Percentiles rank a stretch among this genome's conserved stretches.
Evolutionary conservation across 805 yeast species (phyloP).

Genomic region (Barnettozyma vustinii): DNA sequence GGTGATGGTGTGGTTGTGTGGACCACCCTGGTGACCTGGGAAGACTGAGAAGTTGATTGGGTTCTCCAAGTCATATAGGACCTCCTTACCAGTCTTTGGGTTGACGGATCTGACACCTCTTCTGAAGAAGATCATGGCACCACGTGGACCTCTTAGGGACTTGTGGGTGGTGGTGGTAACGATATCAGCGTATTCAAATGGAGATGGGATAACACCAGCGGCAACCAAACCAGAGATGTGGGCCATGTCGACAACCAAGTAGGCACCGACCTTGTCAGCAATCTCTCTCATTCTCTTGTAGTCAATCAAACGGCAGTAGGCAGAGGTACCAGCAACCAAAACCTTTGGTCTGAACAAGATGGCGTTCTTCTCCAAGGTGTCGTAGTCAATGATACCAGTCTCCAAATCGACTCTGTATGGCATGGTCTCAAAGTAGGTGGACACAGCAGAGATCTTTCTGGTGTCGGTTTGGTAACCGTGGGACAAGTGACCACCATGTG

Average conservation of each 20-base stretch:
- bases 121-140: slow-evolving; percentile 96
- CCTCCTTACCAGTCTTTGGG: slow-evolving; percentile 76
- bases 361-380: slow-evolving; percentile 76
- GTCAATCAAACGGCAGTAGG: slow-evolving; percentile 87
- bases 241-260: slow-evolving; percentile 92
- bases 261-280: slow-evolving; percentile 91
- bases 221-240: slow-evolving; percentile 95
- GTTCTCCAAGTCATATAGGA: slow-evolving; percentile 80
- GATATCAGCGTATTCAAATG: slow-evolving; percentile 89
- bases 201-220: slow-evolving; percentile 90
- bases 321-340: slow-evolving; percentile 95
- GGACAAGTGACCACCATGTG: slow-evolving; percentile 97
- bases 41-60: slow-evolving; percentile 94
- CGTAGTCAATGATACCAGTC: slow-evolving; percentile 92
- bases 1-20: slow-evolving; percentile 96
- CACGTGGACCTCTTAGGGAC: slow-evolving; percentile 98
- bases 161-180: slow-evolving; percentile 98
- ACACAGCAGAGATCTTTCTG: slow-evolving; percentile 84
- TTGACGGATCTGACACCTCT: slow-evolving; percentile 80
- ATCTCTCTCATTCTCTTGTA: slow-evolving; percentile 86
- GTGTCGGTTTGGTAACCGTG: slow-evolving; percentile 94
- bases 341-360: slow-evolving; percentile 88
- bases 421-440: slow-evolving; percentile 96
- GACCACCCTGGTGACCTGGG: slow-evolving; percentile 99
- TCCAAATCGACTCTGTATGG: slow-evolving; percentile 85